Evolutionary conservation across 768 basidiomycete genomes (phyloP).

Genomic region (Pisolithus marmoratus): DNA sequence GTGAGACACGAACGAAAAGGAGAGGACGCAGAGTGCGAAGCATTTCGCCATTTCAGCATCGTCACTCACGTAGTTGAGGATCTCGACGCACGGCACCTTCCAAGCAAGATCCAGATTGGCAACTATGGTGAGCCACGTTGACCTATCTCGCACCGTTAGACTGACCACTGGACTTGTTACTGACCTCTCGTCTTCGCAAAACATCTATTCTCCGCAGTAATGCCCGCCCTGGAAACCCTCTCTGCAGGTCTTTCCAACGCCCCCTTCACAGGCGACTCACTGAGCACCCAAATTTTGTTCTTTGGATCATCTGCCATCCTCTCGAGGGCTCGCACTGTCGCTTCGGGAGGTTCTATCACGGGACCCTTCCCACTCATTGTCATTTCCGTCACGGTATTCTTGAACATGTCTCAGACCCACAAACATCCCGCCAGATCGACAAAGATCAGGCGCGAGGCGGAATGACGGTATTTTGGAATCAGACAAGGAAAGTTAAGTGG

Average conservation of each 20-base stretch:
- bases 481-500: conserved; percentile 42
- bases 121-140: conserved; percentile 79
- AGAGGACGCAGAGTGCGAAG: neutral
- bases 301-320: conserved; percentile 53
- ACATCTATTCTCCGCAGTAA: conserved; percentile 89
- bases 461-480: conserved; percentile 63
- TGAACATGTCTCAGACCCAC: conserved; percentile 55
- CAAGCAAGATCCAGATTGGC: conserved; percentile 72
- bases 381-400: neutral
- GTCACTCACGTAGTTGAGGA: conserved; percentile 69
- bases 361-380: conserved; percentile 1
- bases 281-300: conserved; percentile 81
- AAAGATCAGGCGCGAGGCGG: conserved; percentile 57
- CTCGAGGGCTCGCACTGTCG: conserved; percentile 44
- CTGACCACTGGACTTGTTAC: conserved; percentile 8
- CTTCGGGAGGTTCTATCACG: conserved; percentile 35
- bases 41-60: too few relatives aligned
- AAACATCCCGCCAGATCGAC: conserved; percentile 80
- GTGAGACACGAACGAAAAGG: neutral
- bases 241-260: conserved; percentile 59
- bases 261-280: conserved; percentile 61
- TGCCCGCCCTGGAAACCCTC: conserved; percentile 60
- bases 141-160: conserved; percentile 46
- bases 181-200: conserved; percentile 55
- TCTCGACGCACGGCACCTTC: conserved; percentile 78